Evolutionary conservation across 2,329 filamentous ascomycete species (phyloP), one percentile per base, ranked within the genome.

Genomic region (Fragosphaeria purpurea): DNA sequence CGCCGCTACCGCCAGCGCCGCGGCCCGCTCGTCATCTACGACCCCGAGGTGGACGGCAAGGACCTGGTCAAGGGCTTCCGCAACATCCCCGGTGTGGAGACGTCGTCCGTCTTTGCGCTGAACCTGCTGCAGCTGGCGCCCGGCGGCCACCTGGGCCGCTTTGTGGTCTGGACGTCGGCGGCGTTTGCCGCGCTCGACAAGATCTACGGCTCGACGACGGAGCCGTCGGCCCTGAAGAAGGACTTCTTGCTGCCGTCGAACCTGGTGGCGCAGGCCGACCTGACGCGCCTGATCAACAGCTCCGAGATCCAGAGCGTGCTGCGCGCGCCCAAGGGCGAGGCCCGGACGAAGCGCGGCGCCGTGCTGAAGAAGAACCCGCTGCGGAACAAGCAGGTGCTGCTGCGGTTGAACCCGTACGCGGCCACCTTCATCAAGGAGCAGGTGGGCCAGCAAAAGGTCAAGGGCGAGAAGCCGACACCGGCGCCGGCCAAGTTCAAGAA

Each of bases 291-390:
- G 68, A 98, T 98, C 86, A 98, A 98, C 88, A 91, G 86, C 67
- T 89, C 88, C 67, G 93, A 98, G 79, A 86, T 97, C 72, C 93
- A 98, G 85, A 87, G 85, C 73, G 91, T 95, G 54, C 83, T 98
- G 67, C 84, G 86, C 64, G 88, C 85, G 56, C 88, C 90, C 72
- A 93, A 90, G 80, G 93, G 93, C 64, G 82, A 85, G 63, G 82
- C 88, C 67, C 75, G 83, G 68, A 94, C 89, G 74, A 96, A 96
- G 83, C 88, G 93, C 68, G 75, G 79, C 62, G 75, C 80, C 67
- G 88, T 95, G 62, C 91, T 96, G 83, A 98, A 98, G 89, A 97
- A 97, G 90, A 98, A 98, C 83, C 93, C 93, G 67, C 89, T 98
- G 63, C 80, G 79, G 76, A 98, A 98, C 86, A 95, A 89, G 83